These are phyloP conservation scores for Citeromyces matritensis DNA, from an alignment of 805 yeast species.

Conservation along the genomic window DNA sequence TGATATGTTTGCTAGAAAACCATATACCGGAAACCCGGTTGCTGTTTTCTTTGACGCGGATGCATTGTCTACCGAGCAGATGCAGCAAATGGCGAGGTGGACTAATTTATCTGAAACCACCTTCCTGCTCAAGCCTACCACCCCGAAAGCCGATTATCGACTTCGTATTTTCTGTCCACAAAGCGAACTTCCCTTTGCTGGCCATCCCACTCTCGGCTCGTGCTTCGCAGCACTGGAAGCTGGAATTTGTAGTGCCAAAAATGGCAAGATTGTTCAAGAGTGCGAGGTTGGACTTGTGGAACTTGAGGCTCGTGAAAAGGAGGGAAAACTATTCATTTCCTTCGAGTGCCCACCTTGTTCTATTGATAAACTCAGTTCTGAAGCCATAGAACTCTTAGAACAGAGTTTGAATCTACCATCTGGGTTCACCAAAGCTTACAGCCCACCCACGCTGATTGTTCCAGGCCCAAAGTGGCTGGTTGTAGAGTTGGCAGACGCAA, in stretches of 20 bases:
- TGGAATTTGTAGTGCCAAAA: constrained; percentile 12
- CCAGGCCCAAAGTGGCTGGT: constrained; percentile 34
- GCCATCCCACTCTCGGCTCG: constrained; percentile 48
- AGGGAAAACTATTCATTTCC: constrained; percentile 5
- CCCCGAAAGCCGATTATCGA: constrained; percentile 23
- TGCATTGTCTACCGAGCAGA: constrained; percentile 18
- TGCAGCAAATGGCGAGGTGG: constrained; percentile 39
- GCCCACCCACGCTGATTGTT: constrained; percentile 14
- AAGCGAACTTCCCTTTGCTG: constrained; percentile 43
- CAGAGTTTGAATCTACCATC: neutral
- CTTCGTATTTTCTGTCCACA: constrained; percentile 33
- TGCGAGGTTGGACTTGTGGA: constrained; percentile 28
- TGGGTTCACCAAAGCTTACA: constrained; percentile 2
- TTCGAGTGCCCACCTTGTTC: constrained; percentile 11
- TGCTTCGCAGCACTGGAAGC: constrained; percentile 27
- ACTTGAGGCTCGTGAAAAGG: constrained; percentile 11
- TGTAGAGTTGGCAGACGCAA: constrained; percentile 14
- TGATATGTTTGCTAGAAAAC: constrained; percentile 23
- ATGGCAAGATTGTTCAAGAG: constrained; percentile 21
- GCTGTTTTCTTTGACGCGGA: constrained; percentile 32
- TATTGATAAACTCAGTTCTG: neutral
- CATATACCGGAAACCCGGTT: constrained; percentile 37
- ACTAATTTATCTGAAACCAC: constrained; percentile 47
- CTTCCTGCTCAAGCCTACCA: constrained; percentile 26
- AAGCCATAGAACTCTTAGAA: constrained; percentile 5